Conservation (phyloP, 768 basidiomycete species). For the Lactarius indigo region DNA sequence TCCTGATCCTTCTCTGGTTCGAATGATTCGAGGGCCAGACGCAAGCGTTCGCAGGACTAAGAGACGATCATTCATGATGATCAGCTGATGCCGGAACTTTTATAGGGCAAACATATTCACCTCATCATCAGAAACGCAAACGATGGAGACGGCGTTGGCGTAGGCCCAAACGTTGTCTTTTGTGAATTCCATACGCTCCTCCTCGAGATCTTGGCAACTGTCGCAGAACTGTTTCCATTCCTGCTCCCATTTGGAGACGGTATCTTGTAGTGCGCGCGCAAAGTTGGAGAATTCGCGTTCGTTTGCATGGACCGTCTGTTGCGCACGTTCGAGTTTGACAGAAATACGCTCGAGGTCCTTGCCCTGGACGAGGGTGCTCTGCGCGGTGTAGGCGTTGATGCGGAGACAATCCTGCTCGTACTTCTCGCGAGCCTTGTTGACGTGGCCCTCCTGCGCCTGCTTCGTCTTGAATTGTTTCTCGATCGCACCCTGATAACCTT, state of each 20-base stretch:
- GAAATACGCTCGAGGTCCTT: slow-evolving; percentile 90
- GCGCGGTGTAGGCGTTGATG: slow-evolving; percentile 93
- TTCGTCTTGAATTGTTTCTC: slow-evolving; percentile 92
- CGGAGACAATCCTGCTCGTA: slow-evolving; percentile 90
- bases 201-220: slow-evolving; percentile 92
- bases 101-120: slow-evolving; percentile 40
- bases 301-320: slow-evolving; percentile 85
- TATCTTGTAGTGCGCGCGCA: slow-evolving; percentile 73
- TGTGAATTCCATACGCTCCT: slow-evolving; percentile 89
- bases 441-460: slow-evolving; percentile 80
- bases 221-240: slow-evolving; percentile 97
- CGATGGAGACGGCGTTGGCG: slow-evolving; percentile 93
- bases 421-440: slow-evolving; percentile 85
- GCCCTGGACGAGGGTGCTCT: slow-evolving; percentile 87
- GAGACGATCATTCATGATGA: neutral
- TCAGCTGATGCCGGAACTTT: slow-evolving; percentile 2
- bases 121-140: slow-evolving; percentile 95
- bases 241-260: slow-evolving; percentile 80
- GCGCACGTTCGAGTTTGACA: slow-evolving; percentile 80
- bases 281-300: slow-evolving; percentile 93
- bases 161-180: slow-evolving; percentile 96
- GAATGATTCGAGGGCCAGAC: slow-evolving; percentile 82
- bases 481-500: slow-evolving; percentile 65
- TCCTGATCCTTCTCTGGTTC: slow-evolving; percentile 88
- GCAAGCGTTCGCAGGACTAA: slow-evolving; percentile 88